Conservation (phyloP, 2,329 filamentous ascomycete genomes). For the Emmonsiellopsis sp. region DNA sequence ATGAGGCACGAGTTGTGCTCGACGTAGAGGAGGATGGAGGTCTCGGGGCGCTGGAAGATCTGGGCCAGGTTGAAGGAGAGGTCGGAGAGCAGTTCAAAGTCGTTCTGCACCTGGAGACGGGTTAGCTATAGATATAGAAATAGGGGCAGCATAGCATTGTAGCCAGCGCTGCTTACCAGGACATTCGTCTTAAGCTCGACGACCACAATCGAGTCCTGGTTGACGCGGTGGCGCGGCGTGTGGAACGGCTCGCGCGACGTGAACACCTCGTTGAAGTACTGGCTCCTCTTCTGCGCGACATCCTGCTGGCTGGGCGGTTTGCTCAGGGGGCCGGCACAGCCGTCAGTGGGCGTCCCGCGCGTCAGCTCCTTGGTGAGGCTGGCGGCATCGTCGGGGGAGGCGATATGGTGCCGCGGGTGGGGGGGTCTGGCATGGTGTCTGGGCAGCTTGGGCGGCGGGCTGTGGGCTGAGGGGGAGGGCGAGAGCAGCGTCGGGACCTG, state of each 20-base stretch:
- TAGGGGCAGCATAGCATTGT: conserved; percentile 11
- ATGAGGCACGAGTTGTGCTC: conserved; percentile 66
- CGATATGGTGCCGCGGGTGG: background rate
- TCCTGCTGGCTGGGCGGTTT: conserved; percentile 14
- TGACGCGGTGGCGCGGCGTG: conserved; percentile 38
- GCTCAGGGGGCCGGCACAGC: background rate
- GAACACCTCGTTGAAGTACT: conserved; percentile 34
- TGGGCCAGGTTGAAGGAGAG: conserved; percentile 63
- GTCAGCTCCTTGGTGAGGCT: conserved; percentile 8
- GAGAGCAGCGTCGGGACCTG: background rate
- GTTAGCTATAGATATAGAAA: background rate
- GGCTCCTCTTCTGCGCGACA: conserved; percentile 23
- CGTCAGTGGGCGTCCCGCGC: conserved; percentile 9
- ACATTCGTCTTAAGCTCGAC: conserved; percentile 57
- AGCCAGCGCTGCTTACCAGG: conserved; percentile 35
- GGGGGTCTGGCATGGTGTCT: background rate
- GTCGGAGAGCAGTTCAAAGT: conserved; percentile 64
- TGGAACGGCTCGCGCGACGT: conserved; percentile 25
- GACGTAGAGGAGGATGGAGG: conserved; percentile 66
- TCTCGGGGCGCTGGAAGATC: conserved; percentile 64
- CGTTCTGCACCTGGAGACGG: conserved; percentile 59
- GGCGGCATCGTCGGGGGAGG: background rate
- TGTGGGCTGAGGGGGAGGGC: background rate
- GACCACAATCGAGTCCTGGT: conserved; percentile 49
- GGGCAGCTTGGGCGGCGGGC: background rate